These are phyloP conservation scores for Podospora pseudoanserina DNA, from an alignment of 495 filamentous ascomycete genomes.

Conservation along the genomic window DNA sequence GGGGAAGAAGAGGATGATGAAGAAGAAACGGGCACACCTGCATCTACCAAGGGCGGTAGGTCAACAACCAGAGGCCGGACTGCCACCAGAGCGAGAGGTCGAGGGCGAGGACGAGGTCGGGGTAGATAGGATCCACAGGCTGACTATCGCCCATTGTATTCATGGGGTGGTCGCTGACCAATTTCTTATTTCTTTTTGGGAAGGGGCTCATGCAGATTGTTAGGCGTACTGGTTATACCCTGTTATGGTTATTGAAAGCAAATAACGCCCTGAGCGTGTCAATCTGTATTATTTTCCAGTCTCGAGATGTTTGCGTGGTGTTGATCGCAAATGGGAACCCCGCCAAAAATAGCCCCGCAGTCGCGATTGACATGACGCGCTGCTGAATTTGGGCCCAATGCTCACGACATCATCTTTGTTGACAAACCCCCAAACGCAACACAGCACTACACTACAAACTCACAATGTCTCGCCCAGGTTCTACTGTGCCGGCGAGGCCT, in stretches of 20 bases:
- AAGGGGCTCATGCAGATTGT: neutral
- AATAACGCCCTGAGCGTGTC: neutral
- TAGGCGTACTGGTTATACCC: neutral
- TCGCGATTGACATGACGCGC: conserved; percentile 14
- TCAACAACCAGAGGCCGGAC: conserved; percentile 27
- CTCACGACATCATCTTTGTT: conserved; percentile 15
- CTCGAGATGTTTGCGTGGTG: neutral
- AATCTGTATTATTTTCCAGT: neutral
- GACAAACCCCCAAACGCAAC: conserved; percentile 15
- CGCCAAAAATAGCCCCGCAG: conserved; percentile 21
- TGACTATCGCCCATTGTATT: too few species aligned
- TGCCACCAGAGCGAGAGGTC: conserved; percentile 13
- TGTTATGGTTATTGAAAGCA: neutral
- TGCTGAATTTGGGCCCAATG: neutral
- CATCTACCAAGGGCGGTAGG: conserved; percentile 21
- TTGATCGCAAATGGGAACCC: neutral
- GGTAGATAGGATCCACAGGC: conserved; percentile 20
- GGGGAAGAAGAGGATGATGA: conserved; percentile 34
- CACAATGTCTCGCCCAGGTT: conserved; percentile 44
- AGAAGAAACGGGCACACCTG: conserved; percentile 27
- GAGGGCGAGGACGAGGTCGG: conserved; percentile 32
- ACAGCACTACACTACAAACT: neutral
- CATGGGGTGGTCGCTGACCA: neutral
- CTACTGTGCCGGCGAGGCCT: conserved; percentile 54
- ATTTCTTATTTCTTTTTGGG: neutral